A percentile compares a stretch with the other conserved stretches of the same genome.
These are phyloP conservation scores for Euphrasia arctica DNA, from an alignment of 305 asterid species.

Conservation along the genomic window DNA sequence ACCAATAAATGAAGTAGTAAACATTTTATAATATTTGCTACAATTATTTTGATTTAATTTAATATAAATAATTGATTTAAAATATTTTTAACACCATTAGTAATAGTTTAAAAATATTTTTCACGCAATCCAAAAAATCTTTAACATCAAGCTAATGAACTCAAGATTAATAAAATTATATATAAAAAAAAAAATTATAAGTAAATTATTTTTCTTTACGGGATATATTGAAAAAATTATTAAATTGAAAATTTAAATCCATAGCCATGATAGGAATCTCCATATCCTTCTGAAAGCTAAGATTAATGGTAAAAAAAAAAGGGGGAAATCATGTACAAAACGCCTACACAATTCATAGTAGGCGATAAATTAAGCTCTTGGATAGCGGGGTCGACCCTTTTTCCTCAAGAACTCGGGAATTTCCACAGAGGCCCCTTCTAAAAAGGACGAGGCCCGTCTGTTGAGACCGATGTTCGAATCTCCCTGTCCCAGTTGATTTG, in stretches of 20 bases:
- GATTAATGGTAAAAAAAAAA: neutral
- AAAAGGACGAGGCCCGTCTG: constrained; percentile 60
- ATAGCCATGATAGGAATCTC: neutral
- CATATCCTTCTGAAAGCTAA: constrained; percentile 26
- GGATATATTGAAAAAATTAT: neutral
- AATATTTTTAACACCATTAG: no score
- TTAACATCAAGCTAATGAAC: no score
- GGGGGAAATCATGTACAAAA: constrained; percentile 43
- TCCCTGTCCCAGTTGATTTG: constrained; percentile 57
- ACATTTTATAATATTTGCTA: no score
- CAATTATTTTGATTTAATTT: no score
- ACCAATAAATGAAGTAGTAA: no score
- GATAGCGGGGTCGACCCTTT: constrained; percentile 86
- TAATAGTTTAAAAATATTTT: no score
- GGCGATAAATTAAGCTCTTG: constrained; percentile 52
- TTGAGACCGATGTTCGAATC: constrained; percentile 50
- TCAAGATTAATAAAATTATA: no score
- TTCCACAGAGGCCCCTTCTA: constrained; percentile 73
- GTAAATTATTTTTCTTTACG: no score
- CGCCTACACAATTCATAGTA: constrained; percentile 7
- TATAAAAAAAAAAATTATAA: no score
- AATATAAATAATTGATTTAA: no score
- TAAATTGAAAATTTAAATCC: neutral
- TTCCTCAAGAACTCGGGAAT: constrained; percentile 91
- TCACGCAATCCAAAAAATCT: no score